Base-by-base conservation (phyloP, 2,329 filamentous ascomycete genomes). In the Diplodia seriata region DNA sequence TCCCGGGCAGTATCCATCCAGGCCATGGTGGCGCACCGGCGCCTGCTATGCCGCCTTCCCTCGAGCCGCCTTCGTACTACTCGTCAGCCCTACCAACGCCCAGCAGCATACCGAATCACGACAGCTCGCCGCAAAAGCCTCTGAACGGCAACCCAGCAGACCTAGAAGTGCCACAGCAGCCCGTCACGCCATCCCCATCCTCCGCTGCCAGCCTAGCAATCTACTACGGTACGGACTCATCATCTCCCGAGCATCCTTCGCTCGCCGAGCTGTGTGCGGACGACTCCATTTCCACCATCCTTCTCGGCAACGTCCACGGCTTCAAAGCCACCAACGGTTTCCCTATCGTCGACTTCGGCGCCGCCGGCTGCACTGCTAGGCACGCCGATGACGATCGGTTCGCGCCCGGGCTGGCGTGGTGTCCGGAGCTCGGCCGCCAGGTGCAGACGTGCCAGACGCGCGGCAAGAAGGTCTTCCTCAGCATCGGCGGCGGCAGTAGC, bases 391-490 rank as follows among this genome's bases (percentile, higher is more conserved):
- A 50, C 57, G 50, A 63, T 31, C 36, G n/a, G 15, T 33, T 15
- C 26, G 66, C 66, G 18, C 56, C 66, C 33, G 66, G 56, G 14
- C 66, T 67, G 18, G 66, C 66, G 7, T 36, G 43, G 1, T 68
- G 66, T 20, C 66, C 57, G 20, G 51, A 56, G n/a, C 66, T 68
- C 26, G 59, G 50, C 26, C 38, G 40, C 9, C 50, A 68, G 31
- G 57, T 64, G 9, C 50, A 56, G 29, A 20, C 38, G 14, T 68
- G 66, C 57, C 66, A 68, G 38, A 38, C 29, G 15, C 14, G 31
- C 23, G 66, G 66, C 33, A 68, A 64, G 50, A 68, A 68, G 38
- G 57, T 68, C 33, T 54, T 64, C 40, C 36, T 68, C 33, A 68
- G 66, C 29, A 57, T 68, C 29, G 66, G 66, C 36, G 8, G 66